These are phyloP conservation scores for Kazachstania viticola DNA, from an alignment of 805 yeast genomes.

Conservation along the genomic window DNA sequence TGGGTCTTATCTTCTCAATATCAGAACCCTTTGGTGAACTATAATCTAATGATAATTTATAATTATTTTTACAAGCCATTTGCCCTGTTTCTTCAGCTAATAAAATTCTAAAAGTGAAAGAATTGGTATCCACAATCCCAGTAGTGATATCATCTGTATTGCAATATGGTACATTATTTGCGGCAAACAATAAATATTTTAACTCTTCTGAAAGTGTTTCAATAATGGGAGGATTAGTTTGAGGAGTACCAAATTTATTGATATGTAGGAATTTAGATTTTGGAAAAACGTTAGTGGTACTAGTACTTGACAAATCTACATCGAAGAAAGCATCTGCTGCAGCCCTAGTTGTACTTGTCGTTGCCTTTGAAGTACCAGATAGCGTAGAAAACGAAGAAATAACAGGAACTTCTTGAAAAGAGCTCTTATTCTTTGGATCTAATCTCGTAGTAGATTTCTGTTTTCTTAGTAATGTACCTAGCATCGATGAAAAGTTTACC, in stretches of 20 bases:
- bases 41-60: slow-evolving; percentile 25
- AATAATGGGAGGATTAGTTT: too few species aligned
- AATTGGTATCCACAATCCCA: background rate
- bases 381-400: too few species aligned
- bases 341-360: slow-evolving; percentile 2
- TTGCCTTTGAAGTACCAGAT: slow-evolving; percentile 1
- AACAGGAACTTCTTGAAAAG: too few species aligned
- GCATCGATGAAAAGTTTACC: too few species aligned
- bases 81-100: slow-evolving; percentile 31
- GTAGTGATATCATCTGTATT: slow-evolving; percentile 1
- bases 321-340: slow-evolving; percentile 1
- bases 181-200: slow-evolving; percentile 19
- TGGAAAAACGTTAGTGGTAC: too few species aligned
- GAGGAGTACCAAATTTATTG: too few species aligned
- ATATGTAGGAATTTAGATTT: too few species aligned
- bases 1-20: slow-evolving; percentile 21
- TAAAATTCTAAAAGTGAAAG: slow-evolving; percentile 23
- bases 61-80: slow-evolving; percentile 26
- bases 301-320: background rate
- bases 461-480: slow-evolving; percentile 7
- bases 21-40: slow-evolving; percentile 14
- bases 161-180: slow-evolving; percentile 11
- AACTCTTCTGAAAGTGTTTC: slow-evolving; percentile 22
- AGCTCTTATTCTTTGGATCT: too few species aligned
- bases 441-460: too few species aligned